phyloP scores from a whole-genome alignment of 257 asterid genomes.

The Oldenlandia corymbosa region DNA sequence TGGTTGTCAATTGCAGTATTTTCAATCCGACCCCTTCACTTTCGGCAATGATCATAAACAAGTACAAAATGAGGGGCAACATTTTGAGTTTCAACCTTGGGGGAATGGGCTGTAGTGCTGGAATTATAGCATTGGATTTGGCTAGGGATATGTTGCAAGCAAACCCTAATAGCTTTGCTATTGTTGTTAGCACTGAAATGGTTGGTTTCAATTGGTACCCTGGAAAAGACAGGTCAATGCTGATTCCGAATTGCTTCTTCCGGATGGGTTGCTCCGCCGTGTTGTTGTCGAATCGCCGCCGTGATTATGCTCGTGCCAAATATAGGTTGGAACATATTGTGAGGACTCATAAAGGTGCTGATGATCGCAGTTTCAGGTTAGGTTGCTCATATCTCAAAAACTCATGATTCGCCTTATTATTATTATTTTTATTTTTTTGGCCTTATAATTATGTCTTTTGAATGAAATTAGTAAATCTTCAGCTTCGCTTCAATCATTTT shows the following conservation, averaged over 20 bases:
- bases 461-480: too few relatives aligned
- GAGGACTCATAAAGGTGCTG: conserved; percentile 91
- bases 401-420: too few relatives aligned
- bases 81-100: conserved; percentile 82
- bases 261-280: conserved; percentile 98
- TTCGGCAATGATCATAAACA: conserved; percentile 92
- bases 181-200: conserved; percentile 92
- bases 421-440: too few relatives aligned
- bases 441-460: too few relatives aligned
- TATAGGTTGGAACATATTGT: conserved; percentile 83
- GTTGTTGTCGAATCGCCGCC: conserved; percentile 81
- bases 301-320: conserved; percentile 73
- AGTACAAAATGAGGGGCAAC: conserved; percentile 90
- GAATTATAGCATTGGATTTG: conserved; percentile 68
- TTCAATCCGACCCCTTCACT: conserved; percentile 99
- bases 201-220: conserved; percentile 91
- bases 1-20: conserved; percentile 86
- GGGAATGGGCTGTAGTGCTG: conserved; percentile 97
- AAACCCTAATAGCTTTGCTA: conserved; percentile 70
- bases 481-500: too few relatives aligned
- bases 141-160: conserved; percentile 88
- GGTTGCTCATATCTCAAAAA: neutral
- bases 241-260: conserved; percentile 80
- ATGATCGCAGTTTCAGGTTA: conserved; percentile 84
- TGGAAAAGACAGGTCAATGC: conserved; percentile 84